Base-by-base conservation (phyloP, 2,329 filamentous ascomycete species). In the Hortaea sp. region DNA sequence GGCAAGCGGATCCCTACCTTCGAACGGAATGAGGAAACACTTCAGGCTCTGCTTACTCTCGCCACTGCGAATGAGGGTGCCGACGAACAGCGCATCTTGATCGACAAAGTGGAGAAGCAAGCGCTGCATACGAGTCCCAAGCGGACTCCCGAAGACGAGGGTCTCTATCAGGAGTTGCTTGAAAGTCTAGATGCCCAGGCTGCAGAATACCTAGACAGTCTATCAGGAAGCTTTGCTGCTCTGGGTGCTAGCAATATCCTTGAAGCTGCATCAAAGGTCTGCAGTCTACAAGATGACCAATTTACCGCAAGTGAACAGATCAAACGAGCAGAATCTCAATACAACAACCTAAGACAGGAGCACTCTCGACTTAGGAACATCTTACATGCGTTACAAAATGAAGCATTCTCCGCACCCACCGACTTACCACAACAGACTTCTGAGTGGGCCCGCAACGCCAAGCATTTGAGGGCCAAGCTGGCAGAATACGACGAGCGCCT, bases 21-120 rank as follows among this genome's bases (percentile, higher is more conserved):
- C 64, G 90, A 97, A 68, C 82, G 88, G 57, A 95, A 92, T 61
- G 75, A 83, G 29, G 85, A 90, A 40, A 95, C 89, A 0, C 73
- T 95, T 42, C 82, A 80, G 53, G 80, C 76, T 1, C 74, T 95
- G 4, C 75, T 94, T 6, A 77, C 82, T 28, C 73, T 95, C 6
- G 85, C 85, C 13, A 73, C 81, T 7, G 72, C 81, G 38, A 94
- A 92, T 62, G 88, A 95, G 60, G 69, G 77, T 9, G 85, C 84
- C 5, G 84, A 89, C 53, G 85, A 89, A 57, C 81, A 85, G 55
- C 72, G 74, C 11, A 69, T 70, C 2, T 65, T 82, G 1, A 58
- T 85, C 7, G 69, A 75, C 29, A 69, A 71, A 13, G 68, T 83
- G 11, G 81, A 88, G 54, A 70, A 74, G 32, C 69, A 74, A 29